Evolutionary conservation across 352 stramenopile species (phyloP), one percentile per base, ranked within the genome.

Genomic region (Globisporangium barbulae): DNA sequence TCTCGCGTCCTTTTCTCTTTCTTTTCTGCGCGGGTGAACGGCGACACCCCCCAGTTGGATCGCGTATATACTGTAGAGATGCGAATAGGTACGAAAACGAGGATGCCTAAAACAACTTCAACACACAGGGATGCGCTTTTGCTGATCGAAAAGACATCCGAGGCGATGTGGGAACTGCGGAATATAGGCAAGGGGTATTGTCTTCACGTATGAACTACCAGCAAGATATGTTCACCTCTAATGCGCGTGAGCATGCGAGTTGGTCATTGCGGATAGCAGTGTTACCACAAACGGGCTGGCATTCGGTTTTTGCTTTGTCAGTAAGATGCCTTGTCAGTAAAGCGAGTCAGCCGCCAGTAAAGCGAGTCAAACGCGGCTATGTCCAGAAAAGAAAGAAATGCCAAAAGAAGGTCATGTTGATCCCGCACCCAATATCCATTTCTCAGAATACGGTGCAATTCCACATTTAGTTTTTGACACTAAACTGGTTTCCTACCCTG

Each of bases 11-110:
- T 61, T 15, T 50, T 37, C 55, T 50, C 19, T 50, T 53, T 50
- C 42, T 50, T 39, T 50, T 50, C 15, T 52, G 25, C 21, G 48
- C 25, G 7, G 1, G 6, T 5, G 12, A n/a, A 47, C 42, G 10
- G 35, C 19, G 54, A 48, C n/a, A 39, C 22, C 49, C 49, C 49
- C 28, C 48, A n/a, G 44, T 53, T 37, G 55, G 55, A 61, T 61
- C 55, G 55, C 55, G 39, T 48, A 8, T 1, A 5, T 61, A 61
- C 15, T 15, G 55, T 28, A 9, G 17, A 2, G 39, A n/a, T 37
- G n/a, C 55, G 37, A 13, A 5, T n/a, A 61, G 52, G 55, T 61
- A 28, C 55, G 55, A 61, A 47, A 22, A 60, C 37, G 54, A 3
- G 2, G 30, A 45, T 22, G 15, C 48, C 15, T 25, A 54, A 54